Evolutionary conservation across 202 grass and related monocot genomes (phyloP).

Genomic region (Setaria italica): DNA sequence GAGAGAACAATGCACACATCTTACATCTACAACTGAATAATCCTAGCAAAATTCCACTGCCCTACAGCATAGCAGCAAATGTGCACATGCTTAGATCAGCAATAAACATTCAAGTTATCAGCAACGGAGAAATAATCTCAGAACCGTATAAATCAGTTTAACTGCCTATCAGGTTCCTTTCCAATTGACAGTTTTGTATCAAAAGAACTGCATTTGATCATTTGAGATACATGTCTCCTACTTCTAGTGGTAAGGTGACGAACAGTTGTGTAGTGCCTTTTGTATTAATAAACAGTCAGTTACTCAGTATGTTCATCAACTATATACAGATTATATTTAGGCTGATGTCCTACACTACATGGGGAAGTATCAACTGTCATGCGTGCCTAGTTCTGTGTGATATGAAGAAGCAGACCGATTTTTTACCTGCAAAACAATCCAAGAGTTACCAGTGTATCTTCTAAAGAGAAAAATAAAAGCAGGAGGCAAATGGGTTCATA

Average conservation of each 20-base stretch:
- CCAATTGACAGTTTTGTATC: background rate
- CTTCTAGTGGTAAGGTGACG: background rate
- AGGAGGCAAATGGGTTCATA: background rate
- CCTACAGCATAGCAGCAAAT: too few species aligned
- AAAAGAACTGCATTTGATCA: background rate
- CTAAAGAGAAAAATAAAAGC: background rate
- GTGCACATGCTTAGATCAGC: background rate
- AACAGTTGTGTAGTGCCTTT: too few species aligned
- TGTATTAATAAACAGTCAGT: too few species aligned
- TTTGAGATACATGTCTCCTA: background rate
- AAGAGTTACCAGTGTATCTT: background rate
- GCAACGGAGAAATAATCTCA: background rate
- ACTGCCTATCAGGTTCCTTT: background rate
- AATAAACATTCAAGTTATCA: background rate
- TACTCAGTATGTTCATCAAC: background rate
- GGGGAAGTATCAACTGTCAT: background rate
- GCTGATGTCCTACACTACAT: background rate
- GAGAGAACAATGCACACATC: too few species aligned
- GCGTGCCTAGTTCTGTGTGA: background rate
- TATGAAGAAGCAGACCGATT: background rate
- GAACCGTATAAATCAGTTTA: background rate
- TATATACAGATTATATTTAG: background rate
- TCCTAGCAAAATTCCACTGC: background rate
- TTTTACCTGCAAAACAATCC: constrained; percentile 2
- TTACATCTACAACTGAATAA: too few species aligned